phyloP scores from a whole-genome alignment of 225 moss, liverwort and hornwort species.

The Rhytidiadelphus loreus region DNA sequence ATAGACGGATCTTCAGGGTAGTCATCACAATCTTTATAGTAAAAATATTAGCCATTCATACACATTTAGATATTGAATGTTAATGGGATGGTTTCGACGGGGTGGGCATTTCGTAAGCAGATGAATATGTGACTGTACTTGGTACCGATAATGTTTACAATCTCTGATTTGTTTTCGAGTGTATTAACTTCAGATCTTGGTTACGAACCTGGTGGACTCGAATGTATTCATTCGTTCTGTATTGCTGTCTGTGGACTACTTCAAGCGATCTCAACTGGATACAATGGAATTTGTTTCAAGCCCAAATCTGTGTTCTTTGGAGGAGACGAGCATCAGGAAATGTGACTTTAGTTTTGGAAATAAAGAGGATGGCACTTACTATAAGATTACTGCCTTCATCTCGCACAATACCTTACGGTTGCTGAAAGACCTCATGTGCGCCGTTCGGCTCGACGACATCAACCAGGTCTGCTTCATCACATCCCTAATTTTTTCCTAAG shows the following conservation, averaged over 20 bases:
- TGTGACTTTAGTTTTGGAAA: background rate
- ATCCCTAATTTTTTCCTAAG: background rate
- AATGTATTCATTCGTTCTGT: constrained; percentile 75
- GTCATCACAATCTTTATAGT: background rate
- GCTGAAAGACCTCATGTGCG: constrained; percentile 63
- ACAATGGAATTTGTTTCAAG: background rate
- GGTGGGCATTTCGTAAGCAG: background rate
- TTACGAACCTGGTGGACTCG: constrained; percentile 70
- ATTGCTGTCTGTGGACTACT: constrained; percentile 52
- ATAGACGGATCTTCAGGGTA: background rate
- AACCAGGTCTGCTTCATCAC: constrained; percentile 38
- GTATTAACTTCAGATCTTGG: constrained; percentile 27
- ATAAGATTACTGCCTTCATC: constrained; percentile 44
- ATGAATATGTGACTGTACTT: background rate
- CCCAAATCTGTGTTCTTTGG: background rate
- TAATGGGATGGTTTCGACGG: background rate
- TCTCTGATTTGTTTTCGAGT: background rate
- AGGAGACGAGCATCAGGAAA: background rate
- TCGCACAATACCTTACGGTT: constrained; percentile 47
- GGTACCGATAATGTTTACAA: background rate
- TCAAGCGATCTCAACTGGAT: constrained; percentile 26
- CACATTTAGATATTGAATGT: background rate
- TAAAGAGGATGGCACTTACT: constrained; percentile 13
- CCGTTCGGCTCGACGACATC: constrained; percentile 53
- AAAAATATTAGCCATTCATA: background rate